Conservation (phyloP, 176 grass and related monocot species). For the Aegilops umbellulata region DNA sequence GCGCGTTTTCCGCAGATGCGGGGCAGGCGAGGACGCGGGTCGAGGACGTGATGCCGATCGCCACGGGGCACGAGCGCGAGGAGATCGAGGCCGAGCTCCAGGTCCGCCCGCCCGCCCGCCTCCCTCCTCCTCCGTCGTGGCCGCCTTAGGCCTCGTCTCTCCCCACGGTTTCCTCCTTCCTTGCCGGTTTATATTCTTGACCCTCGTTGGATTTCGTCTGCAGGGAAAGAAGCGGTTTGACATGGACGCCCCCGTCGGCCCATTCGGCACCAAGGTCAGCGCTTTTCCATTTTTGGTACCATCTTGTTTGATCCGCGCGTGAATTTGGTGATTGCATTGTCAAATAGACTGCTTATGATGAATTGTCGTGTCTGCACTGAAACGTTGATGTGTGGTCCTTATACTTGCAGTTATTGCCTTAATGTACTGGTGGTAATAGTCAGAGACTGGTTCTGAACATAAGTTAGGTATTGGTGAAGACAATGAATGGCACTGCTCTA, state of each 20-base stretch:
- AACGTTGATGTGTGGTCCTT: not conserved
- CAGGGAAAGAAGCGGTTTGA: conserved; percentile 74
- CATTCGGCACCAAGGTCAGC: conserved; percentile 74
- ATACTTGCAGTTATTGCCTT: not conserved
- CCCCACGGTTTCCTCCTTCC: not conserved
- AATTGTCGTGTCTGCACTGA: not conserved
- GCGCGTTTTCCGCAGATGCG: conserved; percentile 3
- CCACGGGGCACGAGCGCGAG: conserved; percentile 63
- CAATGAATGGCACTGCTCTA: not conserved
- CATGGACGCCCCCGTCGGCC: conserved; percentile 60
- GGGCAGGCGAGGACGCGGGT: conserved; percentile 34
- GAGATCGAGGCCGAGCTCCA: conserved; percentile 66
- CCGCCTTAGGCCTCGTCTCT: not conserved
- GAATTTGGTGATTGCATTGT: not conserved
- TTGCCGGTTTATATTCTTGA: not conserved
- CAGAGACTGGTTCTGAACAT: not conserved
- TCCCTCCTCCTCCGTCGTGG: not conserved
- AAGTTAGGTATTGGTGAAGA: not conserved
- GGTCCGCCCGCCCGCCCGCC: conserved; percentile 1
- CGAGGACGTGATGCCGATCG: conserved; percentile 72
- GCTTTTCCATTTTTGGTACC: not conserved
- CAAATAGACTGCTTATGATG: too few species aligned
- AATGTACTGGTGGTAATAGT: not conserved
- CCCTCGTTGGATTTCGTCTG: conserved; percentile 4
- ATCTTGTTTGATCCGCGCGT: not conserved